Base-by-base conservation (phyloP, 306 rosid genomes). In the Dalbergia cultrata region DNA sequence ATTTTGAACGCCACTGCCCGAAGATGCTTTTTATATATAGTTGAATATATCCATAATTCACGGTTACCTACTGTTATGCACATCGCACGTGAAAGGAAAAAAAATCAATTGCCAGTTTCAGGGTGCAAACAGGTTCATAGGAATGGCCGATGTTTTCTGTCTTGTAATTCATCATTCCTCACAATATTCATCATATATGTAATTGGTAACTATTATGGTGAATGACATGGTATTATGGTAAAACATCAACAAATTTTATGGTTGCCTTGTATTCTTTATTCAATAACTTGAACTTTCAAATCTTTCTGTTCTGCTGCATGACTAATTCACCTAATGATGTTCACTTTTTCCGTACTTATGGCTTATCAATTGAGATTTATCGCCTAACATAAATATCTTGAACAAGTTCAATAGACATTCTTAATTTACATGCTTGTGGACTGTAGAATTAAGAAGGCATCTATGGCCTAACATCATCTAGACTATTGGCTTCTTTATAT, bases 351-450 rank as follows among this genome's bases (percentile, higher is more conserved):
- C 43, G 50, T 57, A 26, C 31, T 26, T 26, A 26, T 26, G 31
- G 57, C 31, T 33, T 22, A 66, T 31, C 68, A 44, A 45, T 74
- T 49, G 58, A 13, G 22, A 58, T 47, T 72, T 56, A 17, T 57
- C 56, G 41, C 56, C 58, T 22, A 58, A 60, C 35, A 19, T 70
- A 64, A 63, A 57, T 83, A 18, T 17, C 69, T 39, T 21, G 61
- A 71, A 43, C 54, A 77, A 70, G 53, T 71, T 56, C 22, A 50
- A 19, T 68, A 47, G 34, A 57, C 39, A 52, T 78, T 72, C 66
- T 67, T 69, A 50, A 13, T 53, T 47, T 78, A 65, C 56, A 0
- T 8, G 39, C 61, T 37, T 43, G 7, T 13, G 13, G 19, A 43
- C 31, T 26, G 31, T 26, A 26, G 31, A 41, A n/a, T 13, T 31